phyloP scores from a whole-genome alignment of 1,284 basidiomycete species.

The Earliella scabrosa region DNA sequence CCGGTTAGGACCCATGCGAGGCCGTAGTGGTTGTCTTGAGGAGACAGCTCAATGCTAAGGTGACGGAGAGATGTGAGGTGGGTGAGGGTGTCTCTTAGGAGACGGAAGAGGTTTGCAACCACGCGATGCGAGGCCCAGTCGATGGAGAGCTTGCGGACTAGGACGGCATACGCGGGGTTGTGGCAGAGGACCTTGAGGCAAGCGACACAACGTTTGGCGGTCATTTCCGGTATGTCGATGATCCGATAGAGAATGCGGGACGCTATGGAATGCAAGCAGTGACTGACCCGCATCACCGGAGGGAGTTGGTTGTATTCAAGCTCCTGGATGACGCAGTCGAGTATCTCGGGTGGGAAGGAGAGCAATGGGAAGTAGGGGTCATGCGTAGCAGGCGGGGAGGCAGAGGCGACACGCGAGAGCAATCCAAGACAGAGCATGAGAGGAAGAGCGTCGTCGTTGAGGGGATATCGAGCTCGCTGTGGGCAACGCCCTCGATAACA shows the following conservation, averaged over 20 bases:
- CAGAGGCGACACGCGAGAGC: no score
- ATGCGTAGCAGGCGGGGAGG: neutral
- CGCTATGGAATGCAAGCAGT: slow-evolving; percentile 43
- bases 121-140: slow-evolving; percentile 40
- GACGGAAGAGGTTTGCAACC: slow-evolving; percentile 49
- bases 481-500: no score
- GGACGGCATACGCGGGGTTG: slow-evolving; percentile 37
- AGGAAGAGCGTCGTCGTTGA: neutral
- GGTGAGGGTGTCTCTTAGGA: slow-evolving; percentile 48
- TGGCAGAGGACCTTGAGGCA: slow-evolving; percentile 46
- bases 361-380: slow-evolving; percentile 20
- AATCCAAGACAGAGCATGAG: neutral
- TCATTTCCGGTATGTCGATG: slow-evolving; percentile 38
- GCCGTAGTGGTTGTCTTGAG: slow-evolving; percentile 37
- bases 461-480: no score
- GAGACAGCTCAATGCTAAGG: slow-evolving; percentile 53
- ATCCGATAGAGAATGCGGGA: slow-evolving; percentile 51
- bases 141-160: slow-evolving; percentile 50
- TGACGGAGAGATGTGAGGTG: slow-evolving; percentile 43
- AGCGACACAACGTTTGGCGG: slow-evolving; percentile 34
- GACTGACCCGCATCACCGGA: slow-evolving; percentile 37
- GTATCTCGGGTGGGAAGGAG: slow-evolving; percentile 51
- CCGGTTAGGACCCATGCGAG: slow-evolving; percentile 52
- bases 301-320: slow-evolving; percentile 36
- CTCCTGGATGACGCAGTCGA: slow-evolving; percentile 47